phyloP scores from a whole-genome alignment of 129 eudicot species.

The Ambrosia trifida region DNA sequence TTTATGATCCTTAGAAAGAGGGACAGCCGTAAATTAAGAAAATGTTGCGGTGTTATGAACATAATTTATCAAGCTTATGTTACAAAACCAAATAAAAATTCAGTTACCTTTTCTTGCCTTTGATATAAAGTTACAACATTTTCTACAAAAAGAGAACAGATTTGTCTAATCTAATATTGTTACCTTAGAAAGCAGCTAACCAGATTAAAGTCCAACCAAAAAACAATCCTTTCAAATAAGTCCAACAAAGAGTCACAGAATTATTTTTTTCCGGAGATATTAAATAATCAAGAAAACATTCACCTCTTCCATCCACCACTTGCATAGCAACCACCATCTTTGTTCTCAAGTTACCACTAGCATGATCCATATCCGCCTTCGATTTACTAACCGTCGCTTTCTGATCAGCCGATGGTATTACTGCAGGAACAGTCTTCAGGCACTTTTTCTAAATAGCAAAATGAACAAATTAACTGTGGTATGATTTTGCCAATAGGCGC shows the following conservation, averaged over 20 bases:
- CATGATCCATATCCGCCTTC: conserved; percentile 64
- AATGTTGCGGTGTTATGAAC: background rate
- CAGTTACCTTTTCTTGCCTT: conserved; percentile 76
- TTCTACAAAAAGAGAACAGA: too few species aligned
- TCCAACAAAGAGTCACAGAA: background rate
- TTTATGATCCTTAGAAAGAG: conserved; percentile 90
- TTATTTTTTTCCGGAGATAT: background rate
- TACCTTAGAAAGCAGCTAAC: too few species aligned
- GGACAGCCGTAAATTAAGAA: conserved; percentile 55
- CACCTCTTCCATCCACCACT: conserved; percentile 94
- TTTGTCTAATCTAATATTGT: too few species aligned
- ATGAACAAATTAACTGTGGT: conserved; percentile 27
- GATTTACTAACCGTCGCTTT: conserved; percentile 36
- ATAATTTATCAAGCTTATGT: background rate
- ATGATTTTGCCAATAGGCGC: conserved; percentile 35
- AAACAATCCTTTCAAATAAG: too few species aligned
- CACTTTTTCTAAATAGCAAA: conserved; percentile 24
- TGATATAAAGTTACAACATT: too few species aligned
- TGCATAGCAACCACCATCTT: conserved; percentile 61
- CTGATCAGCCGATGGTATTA: conserved; percentile 28
- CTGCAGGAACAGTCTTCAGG: conserved; percentile 29
- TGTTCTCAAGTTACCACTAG: conserved; percentile 48
- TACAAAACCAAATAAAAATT: background rate
- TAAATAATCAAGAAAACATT: conserved; percentile 15
- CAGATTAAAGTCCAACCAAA: too few species aligned